Evolutionary conservation across 139 green algal genomes (phyloP), one percentile per base, ranked within the genome.

Genomic region (Haematococcus sp.): DNA sequence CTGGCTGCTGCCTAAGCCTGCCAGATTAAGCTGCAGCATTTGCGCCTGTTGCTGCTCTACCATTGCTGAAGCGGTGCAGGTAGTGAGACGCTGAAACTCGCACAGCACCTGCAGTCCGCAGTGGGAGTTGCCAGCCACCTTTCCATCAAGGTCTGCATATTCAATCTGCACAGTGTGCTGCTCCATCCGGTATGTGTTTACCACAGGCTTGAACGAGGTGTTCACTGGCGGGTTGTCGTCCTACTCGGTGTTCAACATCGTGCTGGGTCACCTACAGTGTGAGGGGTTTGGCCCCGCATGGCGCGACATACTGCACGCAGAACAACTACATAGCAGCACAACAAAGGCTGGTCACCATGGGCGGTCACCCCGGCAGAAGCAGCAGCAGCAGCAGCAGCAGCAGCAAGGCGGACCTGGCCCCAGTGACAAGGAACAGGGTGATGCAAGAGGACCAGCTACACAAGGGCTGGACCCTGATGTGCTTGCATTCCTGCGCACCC

Each of bases 201-300:
- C n/a, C 27, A 52, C 63, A 25, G 77, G 83, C 43, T 72, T 94
- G 13, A 95, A 96, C 43, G 91, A 97, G 79, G 82, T 90, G 17
- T 91, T 84, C 81, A 81, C 54, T 22, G 88, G 91, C 11, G 91
- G 89, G 27, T 70, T 96, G 30, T 84, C 73, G 33, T 86, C 67
- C 68, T 97, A 96, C 81, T 76, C 78, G n/a, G 35, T 94, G 0
- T 70, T 89, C 59, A 92, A 91, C 75, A 87, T 96, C 78, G 76
- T 84, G 9, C 68, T 92, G 2, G 85, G 88, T 27, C 87, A 95
- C 75, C 77, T 95, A 49, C 85, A 90, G 71, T 78, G 77, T 23
- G 79, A 88, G 58, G 80, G 83, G 0, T 76, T 71, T 32, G 73
- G 75, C 30, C 15, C 59, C 54, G 7, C 33, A 30, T n/a, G 20